Percentiles rank a stretch among this genome's conserved stretches.
Evolutionary conservation across 2,329 filamentous ascomycete genomes (phyloP).

Genomic region (Juglanconis juglandina): DNA sequence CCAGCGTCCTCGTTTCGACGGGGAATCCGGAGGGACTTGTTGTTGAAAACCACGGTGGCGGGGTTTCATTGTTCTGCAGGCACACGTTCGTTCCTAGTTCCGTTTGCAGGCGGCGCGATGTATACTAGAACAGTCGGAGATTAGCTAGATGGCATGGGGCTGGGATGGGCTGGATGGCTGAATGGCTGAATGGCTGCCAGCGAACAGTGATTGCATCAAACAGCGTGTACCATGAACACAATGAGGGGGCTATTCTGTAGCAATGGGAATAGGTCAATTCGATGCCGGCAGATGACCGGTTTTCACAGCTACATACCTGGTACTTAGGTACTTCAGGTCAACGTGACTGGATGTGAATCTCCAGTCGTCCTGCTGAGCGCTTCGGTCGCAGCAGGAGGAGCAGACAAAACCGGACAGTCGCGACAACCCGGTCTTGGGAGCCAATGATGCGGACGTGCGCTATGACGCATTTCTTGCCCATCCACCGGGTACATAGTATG

Average conservation of each 20-base stretch:
- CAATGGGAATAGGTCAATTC: background rate
- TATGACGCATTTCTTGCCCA: conserved; percentile 1
- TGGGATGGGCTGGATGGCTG: background rate
- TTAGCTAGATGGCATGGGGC: no score
- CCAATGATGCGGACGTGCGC: background rate
- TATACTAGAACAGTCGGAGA: no score
- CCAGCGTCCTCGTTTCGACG: no score
- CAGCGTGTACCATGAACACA: no score
- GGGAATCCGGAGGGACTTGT: no score
- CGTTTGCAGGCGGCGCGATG: no score
- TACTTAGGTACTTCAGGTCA: background rate
- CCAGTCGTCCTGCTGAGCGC: background rate
- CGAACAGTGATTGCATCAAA: background rate
- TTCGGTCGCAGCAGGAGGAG: background rate
- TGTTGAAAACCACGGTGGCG: no score
- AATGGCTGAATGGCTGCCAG: background rate
- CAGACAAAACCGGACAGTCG: conserved; percentile 1
- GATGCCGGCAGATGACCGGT: background rate
- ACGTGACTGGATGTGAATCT: background rate
- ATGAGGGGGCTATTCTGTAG: background rate
- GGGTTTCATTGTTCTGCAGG: no score
- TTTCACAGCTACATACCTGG: background rate
- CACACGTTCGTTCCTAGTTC: no score
- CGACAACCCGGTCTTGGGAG: background rate
- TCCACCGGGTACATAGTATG: background rate